Evolutionary conservation across 805 yeast genomes (phyloP), one percentile per base, ranked within the genome.

Genomic region (Cyberlindnera xylosilytica): DNA sequence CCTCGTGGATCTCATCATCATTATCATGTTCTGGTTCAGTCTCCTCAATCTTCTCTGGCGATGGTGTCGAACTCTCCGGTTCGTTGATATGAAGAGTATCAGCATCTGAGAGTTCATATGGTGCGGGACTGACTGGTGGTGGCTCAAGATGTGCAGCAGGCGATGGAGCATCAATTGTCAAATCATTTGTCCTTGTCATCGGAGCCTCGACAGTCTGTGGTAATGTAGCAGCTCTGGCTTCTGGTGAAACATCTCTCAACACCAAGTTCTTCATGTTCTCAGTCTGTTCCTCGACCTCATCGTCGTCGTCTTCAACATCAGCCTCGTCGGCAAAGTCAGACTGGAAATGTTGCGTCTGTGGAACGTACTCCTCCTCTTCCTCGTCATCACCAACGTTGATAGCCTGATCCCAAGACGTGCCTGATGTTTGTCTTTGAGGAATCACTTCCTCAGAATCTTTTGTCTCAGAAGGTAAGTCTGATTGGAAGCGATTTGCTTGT

Each of bases 51-150:
- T 22, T 22, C 32, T 7, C 4, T 13, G 32, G 8, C 12, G 32
- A 19, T 15, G 32, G 16, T 18, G 27, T 16, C 5, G 41, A 16
- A n/a, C 45, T 42, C 19, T 43, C 38, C 34, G 50, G 45, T 17
- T 43, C 51, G 20, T 40, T 48, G 16, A 54, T 49, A 17, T 57
- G 60, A 18, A 50, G 36, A 7, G 60, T 49, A 30, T 57, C 62
- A 1, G 57, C 35, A 37, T 53, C 60, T 9, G 60, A 50, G 13
- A 50, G 40, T 6, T 50, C 50, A 16, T 38, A 36, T 3, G 30
- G 17, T 5, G 38, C 39, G n/a, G 54, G 51, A 27, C 53, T 47
- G 18, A 31, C 24, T 4, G 40, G 44, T 16, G 47, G 44, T n/a
- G 37, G 27, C 19, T 15, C 32, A 6, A 15, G 19, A 12, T 13